phyloP scores from a whole-genome alignment of 257 asterid genomes.

The Penstemon davidsonii region DNA sequence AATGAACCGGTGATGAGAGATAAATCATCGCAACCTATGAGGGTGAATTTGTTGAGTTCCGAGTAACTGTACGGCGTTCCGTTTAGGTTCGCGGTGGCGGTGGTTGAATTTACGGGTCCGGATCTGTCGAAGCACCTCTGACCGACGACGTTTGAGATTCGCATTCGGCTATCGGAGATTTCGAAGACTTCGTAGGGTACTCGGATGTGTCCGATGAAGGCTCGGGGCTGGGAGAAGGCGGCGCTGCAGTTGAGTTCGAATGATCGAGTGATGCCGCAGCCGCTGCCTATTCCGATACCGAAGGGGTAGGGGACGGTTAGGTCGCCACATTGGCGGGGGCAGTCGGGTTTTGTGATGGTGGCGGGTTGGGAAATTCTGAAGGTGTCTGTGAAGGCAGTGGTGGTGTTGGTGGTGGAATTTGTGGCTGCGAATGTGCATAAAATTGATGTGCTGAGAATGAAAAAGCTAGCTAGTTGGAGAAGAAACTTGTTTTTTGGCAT shows the following conservation, averaged over 20 bases:
- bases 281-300: conserved; percentile 39
- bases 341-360: conserved; percentile 35
- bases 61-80: conserved; percentile 55
- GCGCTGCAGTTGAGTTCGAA: conserved; percentile 53
- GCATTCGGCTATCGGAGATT: conserved; percentile 54
- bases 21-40: conserved; percentile 75
- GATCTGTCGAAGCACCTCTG: conserved; percentile 40
- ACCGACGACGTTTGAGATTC: conserved; percentile 48
- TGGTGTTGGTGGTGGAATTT: conserved; percentile 24
- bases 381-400: conserved; percentile 23
- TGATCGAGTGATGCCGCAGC: conserved; percentile 28
- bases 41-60: conserved; percentile 49
- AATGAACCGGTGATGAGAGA: conserved; percentile 35
- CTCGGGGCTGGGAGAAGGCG: conserved; percentile 49
- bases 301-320: conserved; percentile 60
- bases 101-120: conserved; percentile 21
- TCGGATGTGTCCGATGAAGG: conserved; percentile 25
- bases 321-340: conserved; percentile 53
- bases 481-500: background rate
- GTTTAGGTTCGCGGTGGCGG: conserved; percentile 34
- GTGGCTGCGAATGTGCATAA: conserved; percentile 28
- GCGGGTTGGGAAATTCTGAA: conserved; percentile 29
- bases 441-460: background rate
- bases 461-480: background rate
- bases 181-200: conserved; percentile 21